Conservation (phyloP, 2,329 filamentous ascomycete species). For the Endothia cerciana region DNA sequence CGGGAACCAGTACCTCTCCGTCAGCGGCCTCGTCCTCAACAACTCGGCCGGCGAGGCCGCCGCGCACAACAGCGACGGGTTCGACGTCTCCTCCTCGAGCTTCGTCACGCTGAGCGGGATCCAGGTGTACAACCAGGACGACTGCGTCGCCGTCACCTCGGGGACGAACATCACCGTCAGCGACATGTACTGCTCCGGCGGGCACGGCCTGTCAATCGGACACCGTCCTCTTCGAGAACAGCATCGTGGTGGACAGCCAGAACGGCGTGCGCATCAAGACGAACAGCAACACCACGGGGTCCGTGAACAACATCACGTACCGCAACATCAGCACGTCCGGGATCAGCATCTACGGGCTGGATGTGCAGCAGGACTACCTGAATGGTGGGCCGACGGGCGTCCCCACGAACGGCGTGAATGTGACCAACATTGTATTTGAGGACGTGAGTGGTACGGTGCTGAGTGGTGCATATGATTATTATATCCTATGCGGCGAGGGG, state of each 20-base stretch:
- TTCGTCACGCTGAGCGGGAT: slow-evolving; percentile 56
- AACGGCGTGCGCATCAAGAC: slow-evolving; percentile 59
- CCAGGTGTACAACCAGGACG: slow-evolving; percentile 63
- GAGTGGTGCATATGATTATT: slow-evolving; percentile 45
- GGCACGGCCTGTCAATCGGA: slow-evolving; percentile 49
- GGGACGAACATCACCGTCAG: slow-evolving; percentile 53
- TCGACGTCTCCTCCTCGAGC: slow-evolving; percentile 56
- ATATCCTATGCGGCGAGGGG: slow-evolving; percentile 57
- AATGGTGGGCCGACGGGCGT: slow-evolving; percentile 51
- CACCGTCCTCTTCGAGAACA: slow-evolving; percentile 53
- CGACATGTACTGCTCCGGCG: slow-evolving; percentile 47
- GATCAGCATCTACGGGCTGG: slow-evolving; percentile 40
- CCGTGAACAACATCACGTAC: slow-evolving; percentile 44
- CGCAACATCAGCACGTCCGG: slow-evolving; percentile 33
- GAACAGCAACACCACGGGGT: slow-evolving; percentile 49
- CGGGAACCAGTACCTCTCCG: slow-evolving; percentile 38
- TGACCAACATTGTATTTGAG: slow-evolving; percentile 51
- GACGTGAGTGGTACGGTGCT: slow-evolving; percentile 49
- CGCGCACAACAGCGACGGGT: slow-evolving; percentile 61
- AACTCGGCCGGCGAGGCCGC: slow-evolving; percentile 43
- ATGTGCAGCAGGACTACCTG: slow-evolving; percentile 50
- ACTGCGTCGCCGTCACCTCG: slow-evolving; percentile 63
- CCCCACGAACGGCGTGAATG: slow-evolving; percentile 55
- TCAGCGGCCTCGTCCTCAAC: slow-evolving; percentile 44
- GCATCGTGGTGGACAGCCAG: slow-evolving; percentile 53